phyloP scores from a whole-genome alignment of 1,284 basidiomycete genomes.

The Fomitopsis pinicola region DNA sequence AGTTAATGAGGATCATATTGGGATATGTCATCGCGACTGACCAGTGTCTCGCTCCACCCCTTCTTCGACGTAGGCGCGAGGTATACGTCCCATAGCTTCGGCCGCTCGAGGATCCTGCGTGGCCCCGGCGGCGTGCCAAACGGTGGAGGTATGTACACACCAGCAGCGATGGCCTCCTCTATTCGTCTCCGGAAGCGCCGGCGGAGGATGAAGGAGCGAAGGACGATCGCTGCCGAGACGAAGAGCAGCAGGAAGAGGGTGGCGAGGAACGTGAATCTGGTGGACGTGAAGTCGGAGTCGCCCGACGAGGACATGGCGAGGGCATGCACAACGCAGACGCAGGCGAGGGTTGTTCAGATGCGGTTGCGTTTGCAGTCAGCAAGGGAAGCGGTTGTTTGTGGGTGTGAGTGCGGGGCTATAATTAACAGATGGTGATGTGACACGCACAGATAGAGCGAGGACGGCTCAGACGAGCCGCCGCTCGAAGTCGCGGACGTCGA shows the following conservation, averaged over 20 bases:
- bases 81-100: slow-evolving; percentile 50
- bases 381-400: neutral
- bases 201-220: slow-evolving; percentile 59
- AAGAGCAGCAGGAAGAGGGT: slow-evolving; percentile 62
- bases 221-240: slow-evolving; percentile 59
- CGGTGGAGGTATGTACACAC: slow-evolving; percentile 33
- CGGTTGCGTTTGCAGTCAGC: neutral
- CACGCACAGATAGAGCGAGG: slow-evolving; percentile 20
- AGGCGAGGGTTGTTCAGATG: slow-evolving; percentile 30
- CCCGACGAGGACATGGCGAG: neutral
- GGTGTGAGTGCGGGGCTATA: neutral
- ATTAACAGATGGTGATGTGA: neutral
- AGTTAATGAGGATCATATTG: neutral
- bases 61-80: slow-evolving; percentile 31
- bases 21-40: slow-evolving; percentile 21
- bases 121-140: slow-evolving; percentile 31
- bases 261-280: slow-evolving; percentile 67
- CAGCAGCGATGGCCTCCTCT: slow-evolving; percentile 45
- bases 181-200: slow-evolving; percentile 49
- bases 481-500: neutral
- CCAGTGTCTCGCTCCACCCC: slow-evolving; percentile 48
- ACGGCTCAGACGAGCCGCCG: slow-evolving; percentile 6
- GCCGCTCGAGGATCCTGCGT: slow-evolving; percentile 40
- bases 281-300: neutral
- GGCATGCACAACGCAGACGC: neutral